Conservation (phyloP, 768 basidiomycete species). For the Boletus reticulatus region DNA sequence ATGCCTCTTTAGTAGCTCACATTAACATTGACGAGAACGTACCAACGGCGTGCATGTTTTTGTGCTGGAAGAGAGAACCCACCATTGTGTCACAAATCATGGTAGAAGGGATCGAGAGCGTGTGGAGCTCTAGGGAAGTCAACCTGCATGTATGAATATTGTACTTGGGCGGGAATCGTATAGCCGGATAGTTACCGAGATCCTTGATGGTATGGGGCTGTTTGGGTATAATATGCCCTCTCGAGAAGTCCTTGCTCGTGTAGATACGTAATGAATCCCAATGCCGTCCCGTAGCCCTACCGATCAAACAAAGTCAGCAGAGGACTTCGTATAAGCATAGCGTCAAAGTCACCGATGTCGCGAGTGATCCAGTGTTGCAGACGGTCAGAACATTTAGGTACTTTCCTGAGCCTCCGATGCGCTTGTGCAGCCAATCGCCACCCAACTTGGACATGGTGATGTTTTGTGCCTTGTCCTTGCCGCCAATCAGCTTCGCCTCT, state of each 20-base stretch:
- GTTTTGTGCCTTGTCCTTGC: conserved; percentile 87
- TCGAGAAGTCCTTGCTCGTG: conserved; percentile 74
- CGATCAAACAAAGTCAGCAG: conserved; percentile 1
- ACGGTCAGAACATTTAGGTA: conserved; percentile 85
- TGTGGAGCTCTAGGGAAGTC: conserved; percentile 86
- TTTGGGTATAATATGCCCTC: conserved; percentile 90
- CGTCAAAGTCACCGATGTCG: conserved; percentile 66
- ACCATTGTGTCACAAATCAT: conserved; percentile 99
- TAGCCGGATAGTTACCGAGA: conserved; percentile 48
- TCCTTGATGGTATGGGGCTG: conserved; percentile 93
- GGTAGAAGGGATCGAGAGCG: conserved; percentile 77
- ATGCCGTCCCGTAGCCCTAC: conserved; percentile 92
- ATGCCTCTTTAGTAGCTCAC: not conserved
- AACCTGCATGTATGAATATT: conserved; percentile 45
- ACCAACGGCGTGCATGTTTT: conserved; percentile 81
- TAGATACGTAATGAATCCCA: conserved; percentile 90
- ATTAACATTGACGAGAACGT: conserved; percentile 6
- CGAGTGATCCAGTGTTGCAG: conserved; percentile 96
- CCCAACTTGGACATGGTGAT: conserved; percentile 81
- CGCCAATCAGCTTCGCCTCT: conserved; percentile 74
- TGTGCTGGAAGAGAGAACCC: conserved; percentile 88
- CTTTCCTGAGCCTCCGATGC: conserved; percentile 34
- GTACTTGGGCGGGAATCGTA: not conserved
- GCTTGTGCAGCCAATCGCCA: conserved; percentile 76
- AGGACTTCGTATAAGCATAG: not conserved